These are phyloP conservation scores for Starmerella floricola DNA, from an alignment of 805 yeast species.

Conservation along the genomic window DNA sequence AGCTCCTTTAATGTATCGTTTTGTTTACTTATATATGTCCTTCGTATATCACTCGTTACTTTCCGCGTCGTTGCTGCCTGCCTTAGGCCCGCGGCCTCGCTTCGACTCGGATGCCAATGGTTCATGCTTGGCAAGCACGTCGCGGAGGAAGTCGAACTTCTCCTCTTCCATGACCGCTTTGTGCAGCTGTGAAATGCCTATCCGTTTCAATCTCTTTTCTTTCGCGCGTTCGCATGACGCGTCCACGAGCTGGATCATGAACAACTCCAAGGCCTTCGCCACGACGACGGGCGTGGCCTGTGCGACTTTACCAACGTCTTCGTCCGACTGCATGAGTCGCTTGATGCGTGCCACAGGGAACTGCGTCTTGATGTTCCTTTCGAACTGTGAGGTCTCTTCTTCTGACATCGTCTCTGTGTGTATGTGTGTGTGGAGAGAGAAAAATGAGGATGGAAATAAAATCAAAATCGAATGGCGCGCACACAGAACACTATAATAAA, in stretches of 20 bases:
- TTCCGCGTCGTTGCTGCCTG: neutral
- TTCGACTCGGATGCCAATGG: slow-evolving; percentile 26
- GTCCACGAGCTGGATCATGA: slow-evolving; percentile 79
- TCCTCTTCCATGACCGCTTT: slow-evolving; percentile 76
- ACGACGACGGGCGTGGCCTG: slow-evolving; percentile 98
- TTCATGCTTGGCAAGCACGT: slow-evolving; percentile 51
- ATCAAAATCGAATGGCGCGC: too few relatives aligned
- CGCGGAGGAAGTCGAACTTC: slow-evolving; percentile 85
- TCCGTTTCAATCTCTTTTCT: slow-evolving; percentile 60
- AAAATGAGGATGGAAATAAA: too few relatives aligned
- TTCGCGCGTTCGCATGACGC: slow-evolving; percentile 71
- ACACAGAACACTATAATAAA: too few relatives aligned
- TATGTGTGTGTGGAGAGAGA: too few relatives aligned
- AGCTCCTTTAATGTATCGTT: too few relatives aligned
- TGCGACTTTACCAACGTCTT: slow-evolving; percentile 96
- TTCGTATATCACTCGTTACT: too few relatives aligned
- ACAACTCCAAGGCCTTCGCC: slow-evolving; percentile 86
- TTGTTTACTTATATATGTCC: too few relatives aligned
- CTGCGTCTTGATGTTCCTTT: slow-evolving; percentile 31
- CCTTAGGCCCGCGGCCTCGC: neutral
- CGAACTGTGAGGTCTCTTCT: slow-evolving; percentile 17
- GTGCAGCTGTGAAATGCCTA: slow-evolving; percentile 70
- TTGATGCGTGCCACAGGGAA: slow-evolving; percentile 70
- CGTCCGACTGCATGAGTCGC: slow-evolving; percentile 95
- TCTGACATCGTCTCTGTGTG: too few relatives aligned